phyloP scores from a whole-genome alignment of 306 rosid genomes.

The Medicago truncatula region DNA sequence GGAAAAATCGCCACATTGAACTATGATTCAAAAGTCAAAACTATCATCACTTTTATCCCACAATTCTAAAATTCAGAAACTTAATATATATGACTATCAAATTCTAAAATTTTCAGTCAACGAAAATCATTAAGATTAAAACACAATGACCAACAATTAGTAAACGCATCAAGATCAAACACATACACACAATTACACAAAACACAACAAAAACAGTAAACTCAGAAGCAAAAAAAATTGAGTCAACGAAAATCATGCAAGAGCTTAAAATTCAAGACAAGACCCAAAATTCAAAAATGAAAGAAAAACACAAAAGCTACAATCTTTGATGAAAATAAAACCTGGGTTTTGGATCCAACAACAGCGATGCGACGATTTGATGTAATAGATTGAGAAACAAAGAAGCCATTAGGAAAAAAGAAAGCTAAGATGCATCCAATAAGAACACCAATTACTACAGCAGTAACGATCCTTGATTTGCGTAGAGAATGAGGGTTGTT shows the following conservation, averaged over 20 bases:
- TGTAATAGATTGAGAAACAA: conserved; percentile 40
- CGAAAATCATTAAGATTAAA: conserved; percentile 2
- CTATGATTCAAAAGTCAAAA: conserved; percentile 27
- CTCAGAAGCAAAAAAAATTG: conserved; percentile 3
- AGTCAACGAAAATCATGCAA: conserved; percentile 40
- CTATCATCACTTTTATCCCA: conserved; percentile 10
- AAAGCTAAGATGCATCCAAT: conserved; percentile 75
- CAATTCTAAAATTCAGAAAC: too few species aligned
- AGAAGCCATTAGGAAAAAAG: conserved; percentile 67
- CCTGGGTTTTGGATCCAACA: conserved; percentile 64
- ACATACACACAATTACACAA: too few species aligned
- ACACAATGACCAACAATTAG: too few species aligned
- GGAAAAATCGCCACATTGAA: neutral
- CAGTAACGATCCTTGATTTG: conserved; percentile 58
- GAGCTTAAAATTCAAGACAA: neutral
- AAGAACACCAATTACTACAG: conserved; percentile 67
- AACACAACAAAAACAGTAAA: conserved; percentile 19
- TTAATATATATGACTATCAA: neutral
- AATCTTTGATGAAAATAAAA: conserved; percentile 39
- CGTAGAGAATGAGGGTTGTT: conserved; percentile 48
- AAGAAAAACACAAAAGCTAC: neutral
- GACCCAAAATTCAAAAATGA: conserved; percentile 17
- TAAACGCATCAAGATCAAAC: too few species aligned
- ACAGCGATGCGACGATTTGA: conserved; percentile 43
- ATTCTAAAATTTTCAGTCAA: conserved; percentile 34